Percentiles rank a stretch among this genome's conserved stretches.
These are phyloP conservation scores for Phytophthora sp. DNA, from an alignment of 352 stramenopile genomes.

Conservation along the genomic window DNA sequence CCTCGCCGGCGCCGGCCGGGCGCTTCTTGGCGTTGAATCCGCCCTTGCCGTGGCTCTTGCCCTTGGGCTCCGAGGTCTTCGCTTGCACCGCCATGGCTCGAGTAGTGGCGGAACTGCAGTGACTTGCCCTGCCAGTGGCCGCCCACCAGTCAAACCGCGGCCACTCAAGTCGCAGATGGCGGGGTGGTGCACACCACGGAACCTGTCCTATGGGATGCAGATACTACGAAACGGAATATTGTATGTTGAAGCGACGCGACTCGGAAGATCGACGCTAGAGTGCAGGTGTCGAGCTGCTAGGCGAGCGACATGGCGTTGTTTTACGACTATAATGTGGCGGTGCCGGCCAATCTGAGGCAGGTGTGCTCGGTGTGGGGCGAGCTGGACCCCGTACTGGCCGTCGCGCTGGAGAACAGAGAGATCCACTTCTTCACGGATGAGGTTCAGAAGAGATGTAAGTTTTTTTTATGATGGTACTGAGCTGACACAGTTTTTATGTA, in stretches of 20 bases:
- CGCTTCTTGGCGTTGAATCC: slow-evolving; percentile 71
- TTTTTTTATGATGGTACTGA: background rate
- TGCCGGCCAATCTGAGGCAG: slow-evolving; percentile 69
- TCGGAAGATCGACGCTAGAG: slow-evolving; percentile 17
- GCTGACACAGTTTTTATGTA: slow-evolving; percentile 17
- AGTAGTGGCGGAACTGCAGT: too few species aligned
- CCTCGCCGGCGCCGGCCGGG: slow-evolving; percentile 45
- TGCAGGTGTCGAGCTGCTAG: too few species aligned
- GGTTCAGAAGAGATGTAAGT: slow-evolving; percentile 30
- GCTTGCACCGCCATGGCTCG: slow-evolving; percentile 37
- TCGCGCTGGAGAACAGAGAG: slow-evolving; percentile 82
- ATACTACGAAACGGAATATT: background rate
- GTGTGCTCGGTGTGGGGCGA: slow-evolving; percentile 86
- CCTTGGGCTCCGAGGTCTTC: slow-evolving; percentile 31
- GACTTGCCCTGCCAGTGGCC: too few species aligned
- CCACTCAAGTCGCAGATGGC: too few species aligned
- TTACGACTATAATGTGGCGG: slow-evolving; percentile 83
- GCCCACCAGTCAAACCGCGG: slow-evolving; percentile 34
- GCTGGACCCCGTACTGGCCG: slow-evolving; percentile 80
- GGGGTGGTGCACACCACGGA: too few species aligned
- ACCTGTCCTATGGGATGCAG: background rate
- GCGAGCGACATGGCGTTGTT: slow-evolving; percentile 57
- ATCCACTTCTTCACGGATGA: slow-evolving; percentile 93
- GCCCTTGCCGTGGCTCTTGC: slow-evolving; percentile 31
- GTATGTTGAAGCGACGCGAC: slow-evolving; percentile 30